Conservation (phyloP, 2,329 filamentous ascomycete species). For the Anthostomella pinea region DNA sequence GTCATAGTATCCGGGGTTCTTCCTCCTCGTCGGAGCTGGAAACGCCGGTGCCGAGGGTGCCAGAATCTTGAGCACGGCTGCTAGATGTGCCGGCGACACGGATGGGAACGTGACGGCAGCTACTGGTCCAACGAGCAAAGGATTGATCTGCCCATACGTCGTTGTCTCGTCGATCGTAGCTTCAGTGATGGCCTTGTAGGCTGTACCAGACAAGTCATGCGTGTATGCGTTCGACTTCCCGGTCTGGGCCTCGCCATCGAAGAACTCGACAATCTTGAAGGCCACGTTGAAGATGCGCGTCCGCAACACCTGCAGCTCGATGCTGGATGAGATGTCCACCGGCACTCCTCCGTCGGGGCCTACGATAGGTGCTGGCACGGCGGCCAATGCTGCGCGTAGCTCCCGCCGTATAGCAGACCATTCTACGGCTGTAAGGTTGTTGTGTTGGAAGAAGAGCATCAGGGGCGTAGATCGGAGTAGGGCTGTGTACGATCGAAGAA, state of each 20-base stretch:
- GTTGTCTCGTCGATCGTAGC: constrained; percentile 34
- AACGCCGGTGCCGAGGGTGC: constrained; percentile 70
- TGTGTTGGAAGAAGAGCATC: constrained; percentile 77
- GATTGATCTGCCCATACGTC: constrained; percentile 59
- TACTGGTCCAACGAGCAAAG: constrained; percentile 78
- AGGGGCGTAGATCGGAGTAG: constrained; percentile 81
- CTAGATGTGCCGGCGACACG: constrained; percentile 81
- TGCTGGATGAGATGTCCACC: constrained; percentile 52
- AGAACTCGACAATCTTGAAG: constrained; percentile 83
- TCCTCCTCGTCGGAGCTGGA: constrained; percentile 72
- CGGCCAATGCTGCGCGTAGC: constrained; percentile 48
- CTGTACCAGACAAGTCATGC: constrained; percentile 54
- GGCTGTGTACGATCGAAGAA: constrained; percentile 82
- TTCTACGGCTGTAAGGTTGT: constrained; percentile 68
- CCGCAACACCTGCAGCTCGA: constrained; percentile 81
- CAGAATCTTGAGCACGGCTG: constrained; percentile 75
- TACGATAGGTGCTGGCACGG: constrained; percentile 36
- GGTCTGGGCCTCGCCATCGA: constrained; percentile 47
- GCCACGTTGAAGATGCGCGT: constrained; percentile 87
- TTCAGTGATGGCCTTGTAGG: constrained; percentile 47
- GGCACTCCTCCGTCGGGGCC: constrained; percentile 38
- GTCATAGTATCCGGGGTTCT: constrained; percentile 80
- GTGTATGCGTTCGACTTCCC: constrained; percentile 39
- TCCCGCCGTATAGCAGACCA: constrained; percentile 72
- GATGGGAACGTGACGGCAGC: constrained; percentile 76